These are phyloP conservation scores for Podospora australis DNA, from an alignment of 495 filamentous ascomycete species.

Conservation along the genomic window DNA sequence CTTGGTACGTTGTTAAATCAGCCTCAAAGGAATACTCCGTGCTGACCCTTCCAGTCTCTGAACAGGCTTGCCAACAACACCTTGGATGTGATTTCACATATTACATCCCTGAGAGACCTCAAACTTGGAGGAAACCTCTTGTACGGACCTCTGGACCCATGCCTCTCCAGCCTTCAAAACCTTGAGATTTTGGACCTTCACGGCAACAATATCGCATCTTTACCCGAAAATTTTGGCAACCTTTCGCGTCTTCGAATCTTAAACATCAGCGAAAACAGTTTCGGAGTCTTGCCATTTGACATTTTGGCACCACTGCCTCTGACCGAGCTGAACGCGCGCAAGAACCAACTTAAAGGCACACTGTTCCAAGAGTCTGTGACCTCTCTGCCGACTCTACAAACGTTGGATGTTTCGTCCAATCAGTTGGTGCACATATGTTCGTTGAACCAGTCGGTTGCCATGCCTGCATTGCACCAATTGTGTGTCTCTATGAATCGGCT, in stretches of 20 bases:
- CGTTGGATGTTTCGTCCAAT: slow-evolving; percentile 72
- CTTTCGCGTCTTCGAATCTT: slow-evolving; percentile 63
- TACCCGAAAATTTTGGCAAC: slow-evolving; percentile 62
- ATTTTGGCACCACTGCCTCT: slow-evolving; percentile 60
- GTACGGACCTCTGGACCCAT: slow-evolving; percentile 53
- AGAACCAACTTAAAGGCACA: slow-evolving; percentile 68
- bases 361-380: slow-evolving; percentile 58
- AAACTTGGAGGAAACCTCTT: slow-evolving; percentile 76
- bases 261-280: slow-evolving; percentile 67
- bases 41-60: slow-evolving; percentile 51
- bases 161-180: slow-evolving; percentile 52
- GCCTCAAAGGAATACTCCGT: not conserved
- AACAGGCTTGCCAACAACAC: slow-evolving; percentile 68
- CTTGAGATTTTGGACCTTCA: slow-evolving; percentile 79
- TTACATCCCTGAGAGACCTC: slow-evolving; percentile 66
- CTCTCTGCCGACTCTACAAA: slow-evolving; percentile 56
- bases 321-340: slow-evolving; percentile 66
- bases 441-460: slow-evolving; percentile 21
- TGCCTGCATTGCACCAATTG: slow-evolving; percentile 70
- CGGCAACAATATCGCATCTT: slow-evolving; percentile 66
- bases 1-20: slow-evolving; percentile 48
- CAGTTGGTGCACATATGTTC: slow-evolving; percentile 48
- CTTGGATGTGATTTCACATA: slow-evolving; percentile 65
- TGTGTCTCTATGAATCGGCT: slow-evolving; percentile 73
- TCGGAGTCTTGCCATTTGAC: slow-evolving; percentile 63